These are phyloP conservation scores for Pseudovirgaria hyperparasitica DNA, from an alignment of 2,329 filamentous ascomycete species.

Conservation along the genomic window DNA sequence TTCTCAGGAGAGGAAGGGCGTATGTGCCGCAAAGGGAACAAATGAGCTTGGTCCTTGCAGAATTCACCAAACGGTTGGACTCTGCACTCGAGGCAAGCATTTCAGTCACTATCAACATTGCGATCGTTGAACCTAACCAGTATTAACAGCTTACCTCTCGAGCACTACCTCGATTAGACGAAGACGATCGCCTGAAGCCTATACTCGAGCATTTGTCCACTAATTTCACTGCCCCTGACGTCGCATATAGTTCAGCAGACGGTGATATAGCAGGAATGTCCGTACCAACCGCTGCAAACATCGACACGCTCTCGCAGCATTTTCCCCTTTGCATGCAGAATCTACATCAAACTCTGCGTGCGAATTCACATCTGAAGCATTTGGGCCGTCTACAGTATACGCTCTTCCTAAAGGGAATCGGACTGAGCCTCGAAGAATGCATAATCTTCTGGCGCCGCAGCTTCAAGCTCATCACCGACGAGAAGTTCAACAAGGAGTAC, in stretches of 20 bases:
- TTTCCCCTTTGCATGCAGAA: conserved; percentile 93
- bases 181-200: conserved; percentile 79
- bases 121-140: conserved; percentile 3
- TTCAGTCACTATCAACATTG: conserved; percentile 1
- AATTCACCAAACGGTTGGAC: conserved; percentile 71
- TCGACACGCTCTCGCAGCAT: conserved; percentile 64
- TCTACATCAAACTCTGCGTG: conserved; percentile 71
- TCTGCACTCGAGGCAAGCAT: conserved; percentile 62
- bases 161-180: conserved; percentile 80
- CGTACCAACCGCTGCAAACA: conserved; percentile 42
- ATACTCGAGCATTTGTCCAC: conserved; percentile 78
- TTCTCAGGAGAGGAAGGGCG: conserved; percentile 69
- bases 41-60: conserved; percentile 74
- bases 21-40: conserved; percentile 85
- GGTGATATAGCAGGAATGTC: conserved; percentile 68
- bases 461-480: conserved; percentile 81
- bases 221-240: conserved; percentile 87
- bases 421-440: conserved; percentile 80
- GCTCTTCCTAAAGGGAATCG: conserved; percentile 92
- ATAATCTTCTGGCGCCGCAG: conserved; percentile 80
- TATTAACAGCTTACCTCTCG: conserved; percentile 62
- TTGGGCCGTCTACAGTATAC: conserved; percentile 89
- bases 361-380: conserved; percentile 86
- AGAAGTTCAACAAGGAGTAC: conserved; percentile 96
- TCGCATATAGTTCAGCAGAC: conserved; percentile 58